Evolutionary conservation across 2,329 filamentous ascomycete genomes (phyloP).

Genomic region (Ambrosiella cleistominuta): DNA sequence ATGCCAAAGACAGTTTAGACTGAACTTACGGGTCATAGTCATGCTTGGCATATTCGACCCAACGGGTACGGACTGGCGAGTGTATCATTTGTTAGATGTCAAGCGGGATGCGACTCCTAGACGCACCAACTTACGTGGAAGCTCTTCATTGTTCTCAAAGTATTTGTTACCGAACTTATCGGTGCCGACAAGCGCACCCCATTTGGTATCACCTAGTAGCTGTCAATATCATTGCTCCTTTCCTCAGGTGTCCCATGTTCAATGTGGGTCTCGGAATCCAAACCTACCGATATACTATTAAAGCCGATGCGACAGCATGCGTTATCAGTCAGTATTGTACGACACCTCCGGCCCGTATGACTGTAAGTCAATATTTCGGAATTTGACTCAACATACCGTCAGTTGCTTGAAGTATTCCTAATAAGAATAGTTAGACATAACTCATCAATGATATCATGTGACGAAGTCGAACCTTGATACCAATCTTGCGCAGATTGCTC

Average conservation of each 20-base stretch:
- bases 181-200: slow-evolving; percentile 64
- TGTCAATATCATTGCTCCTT: too few relatives aligned
- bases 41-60: slow-evolving; percentile 88
- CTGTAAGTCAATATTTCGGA: too few relatives aligned
- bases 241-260: too few relatives aligned
- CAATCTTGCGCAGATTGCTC: slow-evolving; percentile 71
- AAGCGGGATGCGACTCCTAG: not conserved
- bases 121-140: slow-evolving; percentile 50
- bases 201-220: slow-evolving; percentile 75
- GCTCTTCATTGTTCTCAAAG: slow-evolving; percentile 88
- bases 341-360: too few relatives aligned
- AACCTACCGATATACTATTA: slow-evolving; percentile 3
- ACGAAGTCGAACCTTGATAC: slow-evolving; percentile 51
- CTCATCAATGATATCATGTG: not conserved
- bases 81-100: not conserved
- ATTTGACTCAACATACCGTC: slow-evolving; percentile 40
- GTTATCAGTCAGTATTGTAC: not conserved
- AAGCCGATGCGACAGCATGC: not conserved
- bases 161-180: slow-evolving; percentile 95
- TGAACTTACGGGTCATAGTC: slow-evolving; percentile 49
- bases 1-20: not conserved
- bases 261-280: too few relatives aligned
- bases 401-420: slow-evolving; percentile 86
- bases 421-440: slow-evolving; percentile 4
- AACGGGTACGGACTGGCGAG: slow-evolving; percentile 66